These are phyloP conservation scores for Pythium aphanidermatum DNA, from an alignment of 352 stramenopile genomes.

Conservation along the genomic window DNA sequence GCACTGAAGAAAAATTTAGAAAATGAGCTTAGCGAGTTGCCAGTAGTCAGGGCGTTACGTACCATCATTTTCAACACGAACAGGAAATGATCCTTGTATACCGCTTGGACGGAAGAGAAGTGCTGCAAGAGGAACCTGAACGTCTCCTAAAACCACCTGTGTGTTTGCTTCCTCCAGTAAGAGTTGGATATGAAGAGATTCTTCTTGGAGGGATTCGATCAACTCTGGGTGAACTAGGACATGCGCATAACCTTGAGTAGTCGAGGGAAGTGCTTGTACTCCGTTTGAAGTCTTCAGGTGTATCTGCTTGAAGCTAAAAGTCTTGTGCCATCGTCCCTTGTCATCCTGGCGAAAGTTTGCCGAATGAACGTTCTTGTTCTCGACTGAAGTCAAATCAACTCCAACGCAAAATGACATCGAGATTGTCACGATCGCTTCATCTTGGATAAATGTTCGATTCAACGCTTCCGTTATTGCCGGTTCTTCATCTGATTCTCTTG, in stretches of 20 bases:
- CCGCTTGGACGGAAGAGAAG: constrained; percentile 37
- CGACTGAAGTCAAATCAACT: not conserved
- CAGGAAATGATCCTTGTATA: constrained; percentile 34
- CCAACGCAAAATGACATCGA: constrained; percentile 8
- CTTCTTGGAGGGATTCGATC: constrained; percentile 13
- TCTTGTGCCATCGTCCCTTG: constrained; percentile 9
- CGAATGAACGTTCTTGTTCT: not conserved
- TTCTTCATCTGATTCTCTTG: not conserved
- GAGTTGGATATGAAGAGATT: constrained; percentile 7
- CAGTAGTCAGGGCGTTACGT: too few species aligned
- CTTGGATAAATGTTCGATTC: not conserved
- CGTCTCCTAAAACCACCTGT: constrained; percentile 11
- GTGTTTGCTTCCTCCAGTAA: not conserved
- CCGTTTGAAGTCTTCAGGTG: constrained; percentile 6
- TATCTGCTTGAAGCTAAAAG: constrained; percentile 10
- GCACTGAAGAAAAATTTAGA: not conserved
- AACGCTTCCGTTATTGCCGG: not conserved
- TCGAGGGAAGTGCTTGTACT: constrained; percentile 15
- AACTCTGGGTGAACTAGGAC: constrained; percentile 19
- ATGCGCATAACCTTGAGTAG: constrained; percentile 4
- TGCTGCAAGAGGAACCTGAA: constrained; percentile 24
- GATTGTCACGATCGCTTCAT: not conserved
- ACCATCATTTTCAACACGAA: constrained; percentile 20
- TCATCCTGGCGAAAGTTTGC: not conserved
- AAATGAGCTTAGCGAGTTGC: too few species aligned